These are phyloP conservation scores for Xylaria venustula DNA, from an alignment of 495 filamentous ascomycete species.

Conservation along the genomic window DNA sequence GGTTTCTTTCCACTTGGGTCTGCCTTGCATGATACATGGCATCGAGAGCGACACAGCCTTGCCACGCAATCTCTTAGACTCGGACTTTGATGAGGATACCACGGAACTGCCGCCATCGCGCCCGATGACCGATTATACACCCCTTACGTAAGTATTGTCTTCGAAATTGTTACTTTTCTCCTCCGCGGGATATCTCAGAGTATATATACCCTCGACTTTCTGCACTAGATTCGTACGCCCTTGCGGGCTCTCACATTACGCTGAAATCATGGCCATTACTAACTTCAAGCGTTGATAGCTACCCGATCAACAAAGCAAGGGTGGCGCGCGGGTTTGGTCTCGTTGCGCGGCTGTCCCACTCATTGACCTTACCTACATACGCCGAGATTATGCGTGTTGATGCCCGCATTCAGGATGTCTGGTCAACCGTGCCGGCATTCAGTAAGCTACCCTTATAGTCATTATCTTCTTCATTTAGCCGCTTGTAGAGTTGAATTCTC, in stretches of 20 bases:
- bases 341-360: conserved; percentile 40
- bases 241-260: no score
- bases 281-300: no score
- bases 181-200: no score
- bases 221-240: no score
- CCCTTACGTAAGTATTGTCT: conserved; percentile 40
- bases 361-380: conserved; percentile 48
- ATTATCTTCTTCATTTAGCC: no score
- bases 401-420: conserved; percentile 55
- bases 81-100: conserved; percentile 47
- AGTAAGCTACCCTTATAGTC: no score
- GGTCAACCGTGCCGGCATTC: conserved; percentile 54
- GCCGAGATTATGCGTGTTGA: conserved; percentile 68
- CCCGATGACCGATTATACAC: conserved; percentile 45
- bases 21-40: conserved; percentile 49
- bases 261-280: no score
- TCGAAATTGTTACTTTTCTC: no score
- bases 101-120: conserved; percentile 41
- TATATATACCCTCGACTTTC: no score
- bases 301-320: conserved; percentile 45
- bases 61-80: conserved; percentile 49
- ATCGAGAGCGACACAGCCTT: conserved; percentile 47
- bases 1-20: conserved; percentile 51
- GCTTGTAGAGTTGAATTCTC: no score
- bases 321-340: conserved; percentile 37